Base-by-base conservation (phyloP, 83 land plant species). In the Larix sibirica region DNA sequence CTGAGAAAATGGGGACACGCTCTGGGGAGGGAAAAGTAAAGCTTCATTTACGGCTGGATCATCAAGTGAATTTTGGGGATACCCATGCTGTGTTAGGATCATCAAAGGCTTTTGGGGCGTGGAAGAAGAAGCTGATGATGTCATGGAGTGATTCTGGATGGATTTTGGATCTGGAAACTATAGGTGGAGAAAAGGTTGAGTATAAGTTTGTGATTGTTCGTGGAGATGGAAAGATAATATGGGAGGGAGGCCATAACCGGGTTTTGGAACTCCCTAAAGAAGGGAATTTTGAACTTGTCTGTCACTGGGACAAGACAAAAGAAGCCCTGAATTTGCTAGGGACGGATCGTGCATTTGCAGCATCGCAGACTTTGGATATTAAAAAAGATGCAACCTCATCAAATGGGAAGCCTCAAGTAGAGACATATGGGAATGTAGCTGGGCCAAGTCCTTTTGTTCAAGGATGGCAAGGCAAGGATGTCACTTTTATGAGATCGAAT, bases 11-110 rank as follows among this genome's bases (percentile, higher is more conserved):
- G 75, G 77, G 44, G 80, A 38, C 81, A 31, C 84, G 82, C 44
- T 44, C 44, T 66, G 90, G 79, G 50, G 31, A 78, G 38, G 80
- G 86, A 64, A 92, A 87, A 75, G 93, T 91, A 31, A 81, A 77
- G 63, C 62, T 97, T 31, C 84, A 67, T 16, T 9, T 97, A 36
- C 79, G 84, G 42, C 62, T 97, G 78, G 89, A 89, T 81, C 97
- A 97, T 79, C 99, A 96, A 81, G 99, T 96, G 50, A 83, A 89
- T 44, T 97, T 94, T 85, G 99, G 99, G 0, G 94, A 97, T 80
- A 88, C 86, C 40, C 93, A 91, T 61, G 96, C 89, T 21, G 62
- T 97, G 17, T 38, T 97, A 61, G 99, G 99, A 4, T 97, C 99
- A 12, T 60, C 92, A 17, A 83, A 92, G 73, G 93, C 89, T 83